Conservation (phyloP, 495 filamentous ascomycete genomes). For the Parathielavia appendiculata region DNA sequence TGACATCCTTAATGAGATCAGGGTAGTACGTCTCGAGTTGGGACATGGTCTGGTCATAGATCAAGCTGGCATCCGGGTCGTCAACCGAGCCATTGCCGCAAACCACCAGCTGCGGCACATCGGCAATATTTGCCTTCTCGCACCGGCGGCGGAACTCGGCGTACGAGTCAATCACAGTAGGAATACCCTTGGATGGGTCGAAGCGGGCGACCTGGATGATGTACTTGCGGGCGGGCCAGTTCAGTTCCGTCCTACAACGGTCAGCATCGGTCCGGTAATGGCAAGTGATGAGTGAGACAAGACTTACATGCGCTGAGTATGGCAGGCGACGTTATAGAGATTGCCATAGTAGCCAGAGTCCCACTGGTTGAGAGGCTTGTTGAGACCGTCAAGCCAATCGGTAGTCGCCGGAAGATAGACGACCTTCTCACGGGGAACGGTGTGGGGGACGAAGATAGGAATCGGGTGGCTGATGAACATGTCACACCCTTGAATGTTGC, state of each 20-base stretch:
- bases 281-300: not conserved
- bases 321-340: conserved; percentile 63
- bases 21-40: conserved; percentile 56
- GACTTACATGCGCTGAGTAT: conserved; percentile 51
- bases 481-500: conserved; percentile 63
- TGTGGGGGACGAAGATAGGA: conserved; percentile 65
- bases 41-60: conserved; percentile 66
- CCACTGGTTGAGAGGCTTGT: conserved; percentile 72
- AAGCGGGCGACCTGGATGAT: conserved; percentile 82
- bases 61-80: conserved; percentile 70
- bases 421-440: conserved; percentile 61
- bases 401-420: conserved; percentile 80
- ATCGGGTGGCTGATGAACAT: conserved; percentile 85
- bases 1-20: conserved; percentile 52
- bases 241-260: conserved; percentile 53
- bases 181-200: conserved; percentile 82
- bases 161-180: conserved; percentile 73
- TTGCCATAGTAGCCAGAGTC: conserved; percentile 72
- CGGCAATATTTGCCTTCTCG: conserved; percentile 36
- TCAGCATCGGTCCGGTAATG: not conserved
- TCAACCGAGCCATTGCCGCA: conserved; percentile 78
- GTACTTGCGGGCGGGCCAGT: conserved; percentile 68
- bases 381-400: conserved; percentile 86
- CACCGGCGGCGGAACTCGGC: conserved; percentile 64
- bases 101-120: conserved; percentile 69